phyloP scores from a whole-genome alignment of 192 early-diverging fungal species.

The Glomus cerebriforme region DNA sequence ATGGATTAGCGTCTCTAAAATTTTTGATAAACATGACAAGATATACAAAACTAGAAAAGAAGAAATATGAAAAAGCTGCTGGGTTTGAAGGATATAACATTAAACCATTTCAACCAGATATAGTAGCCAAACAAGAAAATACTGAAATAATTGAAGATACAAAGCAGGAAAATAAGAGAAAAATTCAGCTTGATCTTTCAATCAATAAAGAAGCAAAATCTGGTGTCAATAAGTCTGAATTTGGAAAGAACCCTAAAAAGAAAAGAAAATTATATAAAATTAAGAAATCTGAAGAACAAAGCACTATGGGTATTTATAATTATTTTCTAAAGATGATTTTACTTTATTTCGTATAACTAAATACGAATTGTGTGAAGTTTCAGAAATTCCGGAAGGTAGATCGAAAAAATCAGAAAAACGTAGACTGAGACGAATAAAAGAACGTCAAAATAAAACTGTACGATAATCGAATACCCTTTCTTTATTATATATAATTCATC shows the following conservation, averaged over 20 bases:
- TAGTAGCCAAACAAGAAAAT: conserved; percentile 2
- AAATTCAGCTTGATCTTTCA: conserved; percentile 15
- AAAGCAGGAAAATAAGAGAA: conserved; percentile 23
- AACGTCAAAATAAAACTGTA: conserved; percentile 3
- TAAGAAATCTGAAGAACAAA: not conserved
- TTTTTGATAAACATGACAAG: conserved; percentile 36
- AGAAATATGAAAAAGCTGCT: conserved; percentile 41
- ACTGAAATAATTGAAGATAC: conserved; percentile 13
- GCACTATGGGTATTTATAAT: not conserved
- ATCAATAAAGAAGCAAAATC: too few relatives aligned
- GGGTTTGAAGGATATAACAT: conserved; percentile 40
- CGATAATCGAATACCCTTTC: not conserved
- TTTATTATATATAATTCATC: not conserved
- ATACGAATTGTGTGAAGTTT: not conserved
- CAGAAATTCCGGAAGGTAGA: not conserved
- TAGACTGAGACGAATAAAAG: conserved; percentile 2
- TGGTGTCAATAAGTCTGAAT: not conserved
- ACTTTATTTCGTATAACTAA: not conserved
- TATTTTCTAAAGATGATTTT: not conserved
- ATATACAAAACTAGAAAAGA: conserved; percentile 52
- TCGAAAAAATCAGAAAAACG: conserved; percentile 7
- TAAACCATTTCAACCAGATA: conserved; percentile 34
- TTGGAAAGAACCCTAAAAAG: conserved; percentile 16
- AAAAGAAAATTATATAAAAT: conserved; percentile 9
- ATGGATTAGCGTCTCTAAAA: too few relatives aligned